A percentile compares a stretch with the other conserved stretches of the same genome.
Conservation (phyloP, 1,284 basidiomycete species). For the Tilletiopsis washingtonensis region DNA sequence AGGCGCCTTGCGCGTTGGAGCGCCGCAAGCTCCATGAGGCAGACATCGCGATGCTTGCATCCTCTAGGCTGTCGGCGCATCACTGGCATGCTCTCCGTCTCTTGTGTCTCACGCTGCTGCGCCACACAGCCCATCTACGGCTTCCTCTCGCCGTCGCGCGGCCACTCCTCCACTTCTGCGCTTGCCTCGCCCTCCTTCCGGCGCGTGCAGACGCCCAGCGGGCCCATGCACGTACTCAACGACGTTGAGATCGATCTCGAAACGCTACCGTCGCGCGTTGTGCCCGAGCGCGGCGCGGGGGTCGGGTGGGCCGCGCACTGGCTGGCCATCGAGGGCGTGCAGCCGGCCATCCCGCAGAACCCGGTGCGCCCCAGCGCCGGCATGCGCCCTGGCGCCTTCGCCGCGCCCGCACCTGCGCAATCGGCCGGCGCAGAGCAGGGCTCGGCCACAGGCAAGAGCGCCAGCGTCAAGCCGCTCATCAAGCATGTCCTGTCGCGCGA, state of each 20-base stretch:
- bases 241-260: conserved; percentile 98
- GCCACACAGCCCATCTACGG: conserved; percentile 30
- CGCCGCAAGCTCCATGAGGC: too few species aligned
- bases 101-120: too few species aligned
- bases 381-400: conserved; percentile 9
- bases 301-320: conserved; percentile 60
- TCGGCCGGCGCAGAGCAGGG: conserved; percentile 4
- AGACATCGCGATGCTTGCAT: too few species aligned
- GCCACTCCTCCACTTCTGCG: conserved; percentile 15
- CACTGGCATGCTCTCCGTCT: too few species aligned
- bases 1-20: too few species aligned
- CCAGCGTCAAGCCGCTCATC: conserved; percentile 52
- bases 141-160: conserved; percentile 26
- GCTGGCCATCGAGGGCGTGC: conserved; percentile 95
- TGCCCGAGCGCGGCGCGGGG: conserved; percentile 27
- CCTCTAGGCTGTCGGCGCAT: too few species aligned
- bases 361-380: conserved; percentile 55
- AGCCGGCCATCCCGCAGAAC: conserved; percentile 92
- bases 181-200: conserved; percentile 41
- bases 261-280: conserved; percentile 34
- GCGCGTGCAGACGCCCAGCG: conserved; percentile 46
- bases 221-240: conserved; percentile 74
- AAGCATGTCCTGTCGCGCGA: conserved; percentile 91
- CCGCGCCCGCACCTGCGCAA: too few species aligned
- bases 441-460: not conserved